Percentiles rank a stretch among this genome's conserved stretches.
Conservation (phyloP, 805 yeast genomes). For the Saturnispora hagleri region DNA sequence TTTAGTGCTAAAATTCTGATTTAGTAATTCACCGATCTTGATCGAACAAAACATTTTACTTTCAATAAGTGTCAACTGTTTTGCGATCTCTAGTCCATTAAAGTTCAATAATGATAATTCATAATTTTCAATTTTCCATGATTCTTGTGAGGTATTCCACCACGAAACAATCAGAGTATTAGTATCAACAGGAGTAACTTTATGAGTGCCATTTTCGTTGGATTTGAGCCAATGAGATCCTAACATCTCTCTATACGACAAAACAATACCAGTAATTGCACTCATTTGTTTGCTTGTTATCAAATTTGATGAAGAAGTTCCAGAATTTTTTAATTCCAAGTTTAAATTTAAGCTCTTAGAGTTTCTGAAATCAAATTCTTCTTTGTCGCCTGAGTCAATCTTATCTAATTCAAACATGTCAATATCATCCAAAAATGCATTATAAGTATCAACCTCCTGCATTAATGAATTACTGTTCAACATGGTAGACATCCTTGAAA, state of each 20-base stretch:
- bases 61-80: slow-evolving; percentile 67
- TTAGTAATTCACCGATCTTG: slow-evolving; percentile 55
- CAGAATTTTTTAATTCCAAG: slow-evolving; percentile 22
- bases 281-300: slow-evolving; percentile 31
- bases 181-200: slow-evolving; percentile 24
- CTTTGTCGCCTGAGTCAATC: slow-evolving; percentile 12
- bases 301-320: slow-evolving; percentile 15
- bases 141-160: slow-evolving; percentile 42
- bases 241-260: slow-evolving; percentile 45
- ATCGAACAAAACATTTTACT: slow-evolving; percentile 55
- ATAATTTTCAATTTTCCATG: slow-evolving; percentile 49
- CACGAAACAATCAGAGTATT: slow-evolving; percentile 34
- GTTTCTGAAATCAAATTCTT: slow-evolving; percentile 12
- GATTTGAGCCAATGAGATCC: slow-evolving; percentile 36
- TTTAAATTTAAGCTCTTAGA: slow-evolving; percentile 23
- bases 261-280: slow-evolving; percentile 41
- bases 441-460: slow-evolving; percentile 25
- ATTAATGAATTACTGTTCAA: slow-evolving; percentile 15
- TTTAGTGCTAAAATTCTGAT: slow-evolving; percentile 53
- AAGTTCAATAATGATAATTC: slow-evolving; percentile 46
- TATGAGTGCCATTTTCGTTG: background rate
- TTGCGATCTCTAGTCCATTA: slow-evolving; percentile 67
- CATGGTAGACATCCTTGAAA: slow-evolving; percentile 18
- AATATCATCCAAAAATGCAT: slow-evolving; percentile 27
- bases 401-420: slow-evolving; percentile 25